Base-by-base conservation (phyloP, 805 yeast genomes). In the Priceomyces carsonii region DNA sequence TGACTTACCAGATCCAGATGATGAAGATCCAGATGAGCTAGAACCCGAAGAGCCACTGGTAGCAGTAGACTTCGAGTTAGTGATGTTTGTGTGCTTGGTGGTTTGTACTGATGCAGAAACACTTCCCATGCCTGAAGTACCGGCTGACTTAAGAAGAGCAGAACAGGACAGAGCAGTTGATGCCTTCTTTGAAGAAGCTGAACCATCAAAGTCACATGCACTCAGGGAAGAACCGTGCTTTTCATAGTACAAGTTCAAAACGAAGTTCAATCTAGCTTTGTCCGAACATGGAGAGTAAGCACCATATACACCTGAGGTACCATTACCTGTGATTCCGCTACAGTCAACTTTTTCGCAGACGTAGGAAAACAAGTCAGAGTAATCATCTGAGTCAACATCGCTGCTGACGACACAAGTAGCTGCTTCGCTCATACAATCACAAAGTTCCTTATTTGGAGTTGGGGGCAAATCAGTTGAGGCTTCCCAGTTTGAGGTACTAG, bases 391-490 rank as follows among this genome's bases (percentile, higher is more conserved):
- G 40, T 64, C 69, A 40, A 82, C 85, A 44, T 63, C 68, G 42
- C 67, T 76, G 22, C 65, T 45, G 37, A 85, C 75, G 43, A 81
- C 83, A 76, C 95, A 85, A 15, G 59, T 35, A 47, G 74, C 66
- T 8, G 88, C 63, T 18, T 51, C 48, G 22, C 71, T 53, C 67
- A 82, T 68, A 70, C 95, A 85, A 41, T 72, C 65, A 71, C 93
- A 85, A 37, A 75, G 67, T 29, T 57, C 71, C 33, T 71, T 56
- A 51, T 83, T 73, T 45, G 95, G 95, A 35, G 88, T 80, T 61
- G 93, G 95, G 52, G 95, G 95, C 55, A 85, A 70, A 20, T 53
- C 61, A n/a, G 82, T 70, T 20, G 79, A 58, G 37, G 89, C 93
- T 38, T 63, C 61, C 93, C 93, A 85, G 59, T 75, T 50, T 7